Conservation (phyloP, 257 asterid species). For the Vinca minor region DNA sequence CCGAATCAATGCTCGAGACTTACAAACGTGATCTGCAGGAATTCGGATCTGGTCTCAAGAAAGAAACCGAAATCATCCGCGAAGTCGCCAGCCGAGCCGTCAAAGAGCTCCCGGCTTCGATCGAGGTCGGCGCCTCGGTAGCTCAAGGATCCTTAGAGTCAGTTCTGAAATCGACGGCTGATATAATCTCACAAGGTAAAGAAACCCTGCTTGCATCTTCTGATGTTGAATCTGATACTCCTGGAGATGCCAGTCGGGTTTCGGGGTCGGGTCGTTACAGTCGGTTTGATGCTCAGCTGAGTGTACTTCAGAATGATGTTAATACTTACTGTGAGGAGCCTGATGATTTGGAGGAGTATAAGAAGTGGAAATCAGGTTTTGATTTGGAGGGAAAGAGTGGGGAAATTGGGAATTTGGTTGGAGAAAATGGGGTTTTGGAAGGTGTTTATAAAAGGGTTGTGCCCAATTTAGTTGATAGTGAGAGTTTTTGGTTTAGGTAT, state of each 20-base stretch:
- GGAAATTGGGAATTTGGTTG: conserved; percentile 49
- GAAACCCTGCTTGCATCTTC: conserved; percentile 35
- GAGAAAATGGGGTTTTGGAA: conserved; percentile 48
- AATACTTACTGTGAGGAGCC: conserved; percentile 58
- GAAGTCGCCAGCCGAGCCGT: conserved; percentile 85
- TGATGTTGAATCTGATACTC: conserved; percentile 55
- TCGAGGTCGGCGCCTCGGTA: conserved; percentile 78
- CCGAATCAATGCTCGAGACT: conserved; percentile 73
- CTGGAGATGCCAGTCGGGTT: conserved; percentile 25
- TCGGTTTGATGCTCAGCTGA: conserved; percentile 64
- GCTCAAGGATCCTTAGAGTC: too few relatives aligned
- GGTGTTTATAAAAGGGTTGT: conserved; percentile 38
- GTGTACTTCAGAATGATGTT: conserved; percentile 44
- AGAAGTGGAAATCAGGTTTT: conserved; percentile 52
- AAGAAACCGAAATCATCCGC: conserved; percentile 66
- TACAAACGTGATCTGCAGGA: conserved; percentile 74
- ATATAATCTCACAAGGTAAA: conserved; percentile 50
- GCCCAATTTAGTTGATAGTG: conserved; percentile 49
- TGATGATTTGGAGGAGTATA: conserved; percentile 65
- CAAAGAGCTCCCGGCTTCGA: conserved; percentile 87
- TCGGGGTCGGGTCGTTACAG: conserved; percentile 43
- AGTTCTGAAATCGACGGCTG: conserved; percentile 63
- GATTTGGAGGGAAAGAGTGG: conserved; percentile 31
- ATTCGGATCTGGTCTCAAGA: conserved; percentile 64
- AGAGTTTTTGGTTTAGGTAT: conserved; percentile 70